phyloP scores from a whole-genome alignment of 2,329 filamentous ascomycete species.

The Macrophomina phaseolina region DNA sequence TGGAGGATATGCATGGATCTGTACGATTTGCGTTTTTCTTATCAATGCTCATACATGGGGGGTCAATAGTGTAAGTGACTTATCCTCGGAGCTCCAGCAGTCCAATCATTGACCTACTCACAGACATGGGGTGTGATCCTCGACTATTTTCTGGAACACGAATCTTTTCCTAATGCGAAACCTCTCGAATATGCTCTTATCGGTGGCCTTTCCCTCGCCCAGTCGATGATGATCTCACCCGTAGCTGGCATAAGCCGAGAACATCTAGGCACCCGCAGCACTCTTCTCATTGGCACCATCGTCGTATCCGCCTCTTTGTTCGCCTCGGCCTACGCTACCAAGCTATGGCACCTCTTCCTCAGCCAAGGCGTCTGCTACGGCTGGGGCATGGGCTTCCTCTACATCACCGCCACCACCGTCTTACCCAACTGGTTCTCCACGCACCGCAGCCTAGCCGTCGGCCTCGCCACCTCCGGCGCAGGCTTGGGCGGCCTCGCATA shows the following conservation, averaged over 20 bases:
- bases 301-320: conserved; percentile 40
- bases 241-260: conserved; percentile 31
- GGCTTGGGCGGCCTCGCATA: conserved; percentile 41
- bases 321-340: conserved; percentile 39
- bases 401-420: conserved; percentile 41
- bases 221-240: conserved; percentile 37
- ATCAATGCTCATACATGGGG: conserved; percentile 44
- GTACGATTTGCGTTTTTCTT: conserved; percentile 35
- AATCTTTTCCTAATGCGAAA: conserved; percentile 29
- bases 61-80: conserved; percentile 31
- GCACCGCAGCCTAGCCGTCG: conserved; percentile 43
- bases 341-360: conserved; percentile 46
- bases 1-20: conserved; percentile 47
- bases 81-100: background rate
- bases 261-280: conserved; percentile 31
- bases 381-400: conserved; percentile 44
- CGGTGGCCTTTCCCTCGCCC: conserved; percentile 39
- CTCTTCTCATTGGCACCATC: conserved; percentile 38
- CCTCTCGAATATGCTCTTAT: conserved; percentile 44
- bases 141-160: conserved; percentile 5
- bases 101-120: background rate
- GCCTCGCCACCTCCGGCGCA: conserved; percentile 42
- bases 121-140: conserved; percentile 21
- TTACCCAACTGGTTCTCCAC: conserved; percentile 47
- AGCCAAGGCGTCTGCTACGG: conserved; percentile 41